phyloP scores from a whole-genome alignment of 1,284 basidiomycete species.

The Microbotryum scabiosae region DNA sequence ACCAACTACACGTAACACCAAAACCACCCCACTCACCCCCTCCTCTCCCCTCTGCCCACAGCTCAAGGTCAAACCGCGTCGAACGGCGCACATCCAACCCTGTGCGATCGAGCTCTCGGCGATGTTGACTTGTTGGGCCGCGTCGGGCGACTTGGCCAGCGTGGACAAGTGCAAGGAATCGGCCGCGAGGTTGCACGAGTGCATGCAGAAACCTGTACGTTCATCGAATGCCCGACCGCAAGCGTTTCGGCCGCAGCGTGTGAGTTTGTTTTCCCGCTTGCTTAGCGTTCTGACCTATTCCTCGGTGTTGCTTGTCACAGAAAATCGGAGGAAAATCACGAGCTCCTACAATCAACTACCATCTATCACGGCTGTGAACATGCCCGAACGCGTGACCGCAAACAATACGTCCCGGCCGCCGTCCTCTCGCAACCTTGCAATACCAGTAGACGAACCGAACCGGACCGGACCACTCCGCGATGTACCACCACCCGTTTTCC shows the following conservation, averaged over 20 bases:
- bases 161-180: conserved; percentile 55
- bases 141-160: conserved; percentile 60
- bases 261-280: not conserved
- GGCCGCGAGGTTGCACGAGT: conserved; percentile 63
- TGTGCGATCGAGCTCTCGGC: conserved; percentile 67
- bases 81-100: conserved; percentile 56
- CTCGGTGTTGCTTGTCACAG: not conserved
- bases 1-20: not conserved
- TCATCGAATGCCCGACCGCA: not conserved
- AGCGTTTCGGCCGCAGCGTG: not conserved
- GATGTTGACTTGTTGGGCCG: conserved; percentile 90
- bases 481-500: too few relatives aligned
- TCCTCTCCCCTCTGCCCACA: conserved; percentile 38
- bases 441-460: too few relatives aligned
- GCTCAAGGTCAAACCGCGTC: conserved; percentile 68
- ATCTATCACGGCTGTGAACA: conserved; percentile 44
- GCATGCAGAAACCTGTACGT: conserved; percentile 78
- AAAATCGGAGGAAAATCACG: conserved; percentile 52
- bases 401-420: too few relatives aligned
- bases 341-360: conserved; percentile 71
- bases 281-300: conserved; percentile 34
- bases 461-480: too few relatives aligned
- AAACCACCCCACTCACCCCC: not conserved
- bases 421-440: too few relatives aligned
- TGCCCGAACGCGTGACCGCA: too few relatives aligned